Conservation (phyloP, 768 basidiomycete genomes). For the Pholiota microspora region DNA sequence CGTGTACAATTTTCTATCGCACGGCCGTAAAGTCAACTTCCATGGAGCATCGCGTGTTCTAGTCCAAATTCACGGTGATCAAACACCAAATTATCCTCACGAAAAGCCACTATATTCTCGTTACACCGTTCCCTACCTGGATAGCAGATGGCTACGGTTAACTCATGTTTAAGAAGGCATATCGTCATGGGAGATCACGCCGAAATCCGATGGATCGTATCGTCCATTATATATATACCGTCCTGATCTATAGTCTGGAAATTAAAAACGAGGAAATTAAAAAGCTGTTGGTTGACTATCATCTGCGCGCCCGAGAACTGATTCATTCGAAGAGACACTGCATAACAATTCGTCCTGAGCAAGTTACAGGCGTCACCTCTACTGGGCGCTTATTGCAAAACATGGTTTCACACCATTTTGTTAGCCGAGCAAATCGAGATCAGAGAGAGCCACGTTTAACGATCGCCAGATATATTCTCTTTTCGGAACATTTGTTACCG, state of each 20-base stretch:
- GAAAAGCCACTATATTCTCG: not conserved
- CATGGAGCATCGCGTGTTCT: not conserved
- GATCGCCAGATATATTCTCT: conserved; percentile 12
- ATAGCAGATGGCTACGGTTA: not conserved
- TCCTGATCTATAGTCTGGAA: no score
- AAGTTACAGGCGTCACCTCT: no score
- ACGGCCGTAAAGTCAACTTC: not conserved
- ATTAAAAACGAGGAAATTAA: no score
- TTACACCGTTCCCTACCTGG: not conserved
- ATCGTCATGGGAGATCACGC: not conserved
- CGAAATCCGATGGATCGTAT: not conserved
- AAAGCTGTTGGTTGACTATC: no score
- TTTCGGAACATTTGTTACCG: conserved; percentile 18
- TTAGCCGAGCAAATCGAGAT: conserved; percentile 5
- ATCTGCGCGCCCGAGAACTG: no score
- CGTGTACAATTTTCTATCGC: not conserved
- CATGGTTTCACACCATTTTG: conserved; percentile 4
- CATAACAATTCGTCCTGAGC: not conserved
- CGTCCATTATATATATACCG: not conserved
- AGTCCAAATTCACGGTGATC: conserved; percentile 1
- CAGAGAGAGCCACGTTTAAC: conserved; percentile 13
- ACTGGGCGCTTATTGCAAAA: conserved; percentile 5
- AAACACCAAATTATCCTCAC: conserved; percentile 5
- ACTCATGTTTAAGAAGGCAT: not conserved
- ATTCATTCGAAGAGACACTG: no score